Percentiles rank a stretch among this genome's conserved stretches.
Evolutionary conservation across 345 rosid genomes (phyloP).

Genomic region (Kandelia obovata): DNA sequence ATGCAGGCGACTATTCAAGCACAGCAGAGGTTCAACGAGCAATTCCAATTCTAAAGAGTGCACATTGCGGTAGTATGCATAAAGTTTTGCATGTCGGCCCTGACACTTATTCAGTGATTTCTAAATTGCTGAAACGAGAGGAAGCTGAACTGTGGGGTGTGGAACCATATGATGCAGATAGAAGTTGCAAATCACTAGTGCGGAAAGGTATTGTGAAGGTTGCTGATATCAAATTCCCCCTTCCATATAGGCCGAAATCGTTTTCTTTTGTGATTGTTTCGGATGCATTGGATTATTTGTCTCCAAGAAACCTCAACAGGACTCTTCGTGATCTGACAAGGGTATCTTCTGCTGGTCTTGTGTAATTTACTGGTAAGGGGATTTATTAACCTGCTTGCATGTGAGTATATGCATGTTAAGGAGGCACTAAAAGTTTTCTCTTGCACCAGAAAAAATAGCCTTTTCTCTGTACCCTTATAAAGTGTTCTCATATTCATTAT

Average conservation of each 20-base stretch:
- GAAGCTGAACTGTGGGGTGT: constrained; percentile 96
- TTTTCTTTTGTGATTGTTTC: constrained; percentile 88
- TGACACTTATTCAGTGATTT: constrained; percentile 83
- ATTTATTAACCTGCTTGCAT: neutral
- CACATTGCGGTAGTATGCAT: constrained; percentile 81
- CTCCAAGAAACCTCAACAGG: constrained; percentile 87
- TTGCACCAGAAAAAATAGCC: neutral
- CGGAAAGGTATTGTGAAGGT: constrained; percentile 79
- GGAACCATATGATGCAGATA: constrained; percentile 86
- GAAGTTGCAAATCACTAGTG: constrained; percentile 66
- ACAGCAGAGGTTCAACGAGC: constrained; percentile 72
- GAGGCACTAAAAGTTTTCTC: no score
- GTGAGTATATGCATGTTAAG: neutral
- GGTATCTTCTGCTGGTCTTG: constrained; percentile 72
- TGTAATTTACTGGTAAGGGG: constrained; percentile 48
- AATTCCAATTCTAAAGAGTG: constrained; percentile 67
- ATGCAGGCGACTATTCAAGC: constrained; percentile 70
- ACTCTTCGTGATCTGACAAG: constrained; percentile 86
- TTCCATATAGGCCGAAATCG: constrained; percentile 83
- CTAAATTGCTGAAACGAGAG: constrained; percentile 67
- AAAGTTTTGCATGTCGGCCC: constrained; percentile 96
- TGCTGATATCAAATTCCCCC: constrained; percentile 86
- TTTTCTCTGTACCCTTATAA: neutral
- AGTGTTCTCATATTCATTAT: neutral
- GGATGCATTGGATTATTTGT: constrained; percentile 85